Evolutionary conservation across 1,284 basidiomycete species (phyloP).

Genomic region (Hemileia vastatrix): DNA sequence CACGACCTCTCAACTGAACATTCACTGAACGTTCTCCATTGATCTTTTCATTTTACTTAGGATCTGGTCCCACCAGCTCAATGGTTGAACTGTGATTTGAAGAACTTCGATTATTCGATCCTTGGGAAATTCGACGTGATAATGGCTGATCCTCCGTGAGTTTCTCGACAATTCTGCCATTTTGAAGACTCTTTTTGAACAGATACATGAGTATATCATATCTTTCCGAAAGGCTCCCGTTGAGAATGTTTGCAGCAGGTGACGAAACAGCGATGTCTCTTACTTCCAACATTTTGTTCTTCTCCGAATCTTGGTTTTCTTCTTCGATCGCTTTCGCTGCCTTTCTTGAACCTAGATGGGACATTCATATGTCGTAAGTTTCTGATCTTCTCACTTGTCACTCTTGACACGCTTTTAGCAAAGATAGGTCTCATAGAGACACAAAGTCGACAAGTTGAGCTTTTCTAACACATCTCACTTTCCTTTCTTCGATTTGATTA

Average conservation of each 20-base stretch:
- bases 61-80: slow-evolving; percentile 60
- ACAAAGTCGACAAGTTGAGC: too few species aligned
- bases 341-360: neutral
- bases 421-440: too few species aligned
- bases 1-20: too few species aligned
- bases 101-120: slow-evolving; percentile 81
- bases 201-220: neutral
- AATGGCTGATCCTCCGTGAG: slow-evolving; percentile 95
- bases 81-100: slow-evolving; percentile 92
- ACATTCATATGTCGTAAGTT: slow-evolving; percentile 28
- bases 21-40: too few species aligned
- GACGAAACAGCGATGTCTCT: neutral
- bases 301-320: slow-evolving; percentile 1
- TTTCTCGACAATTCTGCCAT: slow-evolving; percentile 24
- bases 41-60: too few species aligned
- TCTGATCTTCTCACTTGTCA: neutral
- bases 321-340: neutral
- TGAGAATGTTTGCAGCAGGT: neutral
- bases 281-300: neutral
- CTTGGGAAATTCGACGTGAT: slow-evolving; percentile 97
- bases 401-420: neutral
- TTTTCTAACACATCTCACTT: neutral
- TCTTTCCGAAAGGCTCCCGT: neutral
- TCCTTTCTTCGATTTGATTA: neutral
- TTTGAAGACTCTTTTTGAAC: neutral